Evolutionary conservation across 352 stramenopile species (phyloP).

Genomic region (Pythium rishiriense): DNA sequence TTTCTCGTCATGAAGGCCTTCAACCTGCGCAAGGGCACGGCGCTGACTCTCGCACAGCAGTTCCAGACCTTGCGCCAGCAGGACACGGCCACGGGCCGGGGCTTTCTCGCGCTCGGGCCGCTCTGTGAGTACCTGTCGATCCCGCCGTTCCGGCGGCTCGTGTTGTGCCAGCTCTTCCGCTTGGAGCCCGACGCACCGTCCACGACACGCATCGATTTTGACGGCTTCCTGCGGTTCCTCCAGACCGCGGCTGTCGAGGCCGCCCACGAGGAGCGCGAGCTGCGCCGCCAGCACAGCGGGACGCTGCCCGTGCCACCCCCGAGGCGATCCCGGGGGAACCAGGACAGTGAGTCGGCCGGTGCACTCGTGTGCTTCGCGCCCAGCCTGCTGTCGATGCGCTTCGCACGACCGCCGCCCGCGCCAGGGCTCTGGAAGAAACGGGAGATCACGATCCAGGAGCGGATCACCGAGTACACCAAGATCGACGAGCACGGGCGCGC

Average conservation of each 20-base stretch:
- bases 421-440: constrained; percentile 87
- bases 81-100: constrained; percentile 15
- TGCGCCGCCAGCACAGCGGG: constrained; percentile 9
- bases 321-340: too few species aligned
- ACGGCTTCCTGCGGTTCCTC: constrained; percentile 68
- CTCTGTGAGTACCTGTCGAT: constrained; percentile 76
- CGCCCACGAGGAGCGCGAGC: constrained; percentile 41
- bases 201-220: constrained; percentile 36
- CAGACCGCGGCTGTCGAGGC: constrained; percentile 56
- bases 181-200: constrained; percentile 36
- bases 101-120: constrained; percentile 54
- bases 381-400: constrained; percentile 40
- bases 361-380: constrained; percentile 49
- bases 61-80: constrained; percentile 53
- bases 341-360: constrained; percentile 15
- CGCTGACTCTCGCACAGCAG: constrained; percentile 61
- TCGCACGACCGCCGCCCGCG: constrained; percentile 43
- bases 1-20: constrained; percentile 83
- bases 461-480: constrained; percentile 88
- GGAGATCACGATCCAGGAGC: constrained; percentile 85
- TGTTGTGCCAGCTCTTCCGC: constrained; percentile 57
- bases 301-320: too few species aligned
- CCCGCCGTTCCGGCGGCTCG: constrained; percentile 55
- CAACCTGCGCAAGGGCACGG: constrained; percentile 62
- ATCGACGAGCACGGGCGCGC: constrained; percentile 78